These are phyloP conservation scores for Ogataea siamensis DNA, from an alignment of 805 yeast genomes.

Conservation along the genomic window DNA sequence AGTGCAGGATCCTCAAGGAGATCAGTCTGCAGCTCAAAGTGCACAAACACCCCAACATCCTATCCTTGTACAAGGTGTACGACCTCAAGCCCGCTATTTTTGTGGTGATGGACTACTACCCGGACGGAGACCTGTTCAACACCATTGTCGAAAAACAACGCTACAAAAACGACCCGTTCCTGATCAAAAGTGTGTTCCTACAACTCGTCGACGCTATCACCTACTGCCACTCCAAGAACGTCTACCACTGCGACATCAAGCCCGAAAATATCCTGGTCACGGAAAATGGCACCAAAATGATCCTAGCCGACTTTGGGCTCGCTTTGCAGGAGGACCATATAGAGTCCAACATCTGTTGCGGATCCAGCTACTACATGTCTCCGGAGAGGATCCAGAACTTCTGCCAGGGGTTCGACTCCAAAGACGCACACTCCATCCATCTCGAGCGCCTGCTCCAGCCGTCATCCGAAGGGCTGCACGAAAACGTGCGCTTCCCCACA, in stretches of 20 bases:
- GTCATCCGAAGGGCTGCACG: conserved; percentile 24
- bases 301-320: conserved; percentile 86
- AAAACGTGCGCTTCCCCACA: conserved; percentile 53
- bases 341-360: conserved; percentile 75
- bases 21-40: conserved; percentile 71
- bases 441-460: conserved; percentile 27
- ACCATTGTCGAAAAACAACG: conserved; percentile 75
- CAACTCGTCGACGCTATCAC: conserved; percentile 83
- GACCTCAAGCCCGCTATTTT: conserved; percentile 58
- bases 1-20: conserved; percentile 54
- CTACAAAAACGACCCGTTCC: conserved; percentile 50
- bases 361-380: conserved; percentile 89
- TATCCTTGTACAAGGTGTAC: conserved; percentile 70
- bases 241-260: conserved; percentile 91
- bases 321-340: conserved; percentile 61
- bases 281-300: conserved; percentile 51
- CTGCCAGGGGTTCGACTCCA: conserved; percentile 35
- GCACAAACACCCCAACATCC: conserved; percentile 75
- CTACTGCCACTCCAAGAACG: conserved; percentile 77
- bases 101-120: conserved; percentile 81
- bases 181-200: conserved; percentile 56
- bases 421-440: conserved; percentile 34
- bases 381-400: conserved; percentile 66
- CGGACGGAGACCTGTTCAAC: conserved; percentile 83
- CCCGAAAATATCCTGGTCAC: conserved; percentile 88